Conservation (phyloP, 2,329 filamentous ascomycete genomes). For the Aspergillus melleus region DNA sequence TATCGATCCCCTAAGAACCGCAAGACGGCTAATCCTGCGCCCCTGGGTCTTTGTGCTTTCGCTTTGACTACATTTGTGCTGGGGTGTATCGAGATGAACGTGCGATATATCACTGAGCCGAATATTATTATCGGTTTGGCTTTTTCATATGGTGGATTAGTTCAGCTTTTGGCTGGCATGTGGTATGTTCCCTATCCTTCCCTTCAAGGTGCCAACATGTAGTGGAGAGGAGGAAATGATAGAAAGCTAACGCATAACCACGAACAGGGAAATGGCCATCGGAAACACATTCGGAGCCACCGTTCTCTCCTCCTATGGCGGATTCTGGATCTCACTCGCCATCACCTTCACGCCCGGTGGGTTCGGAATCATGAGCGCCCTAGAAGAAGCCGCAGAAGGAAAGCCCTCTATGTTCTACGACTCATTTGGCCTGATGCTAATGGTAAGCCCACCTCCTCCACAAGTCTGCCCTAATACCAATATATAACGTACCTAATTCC, state of each 20-base stretch:
- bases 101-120: conserved; percentile 59
- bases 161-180: conserved; percentile 82
- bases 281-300: conserved; percentile 86
- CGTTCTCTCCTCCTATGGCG: conserved; percentile 78
- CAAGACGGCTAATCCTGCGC: conserved; percentile 77
- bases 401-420: conserved; percentile 52
- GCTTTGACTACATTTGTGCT: conserved; percentile 81
- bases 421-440: conserved; percentile 72
- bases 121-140: conserved; percentile 69
- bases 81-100: conserved; percentile 69
- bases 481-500: no score
- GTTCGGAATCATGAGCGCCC: conserved; percentile 57
- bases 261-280: conserved; percentile 74
- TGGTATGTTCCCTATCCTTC: conserved; percentile 67
- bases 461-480: no score
- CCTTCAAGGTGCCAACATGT: no score
- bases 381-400: conserved; percentile 30
- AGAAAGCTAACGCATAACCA: neutral
- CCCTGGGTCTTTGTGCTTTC: conserved; percentile 74
- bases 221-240: no score
- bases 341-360: conserved; percentile 69
- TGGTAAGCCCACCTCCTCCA: conserved; percentile 43
- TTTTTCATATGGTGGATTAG: conserved; percentile 73
- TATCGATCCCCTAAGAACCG: conserved; percentile 64
- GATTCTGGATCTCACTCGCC: conserved; percentile 77